Base-by-base conservation (phyloP, 768 basidiomycete species). In the Naematelia encephala region DNA sequence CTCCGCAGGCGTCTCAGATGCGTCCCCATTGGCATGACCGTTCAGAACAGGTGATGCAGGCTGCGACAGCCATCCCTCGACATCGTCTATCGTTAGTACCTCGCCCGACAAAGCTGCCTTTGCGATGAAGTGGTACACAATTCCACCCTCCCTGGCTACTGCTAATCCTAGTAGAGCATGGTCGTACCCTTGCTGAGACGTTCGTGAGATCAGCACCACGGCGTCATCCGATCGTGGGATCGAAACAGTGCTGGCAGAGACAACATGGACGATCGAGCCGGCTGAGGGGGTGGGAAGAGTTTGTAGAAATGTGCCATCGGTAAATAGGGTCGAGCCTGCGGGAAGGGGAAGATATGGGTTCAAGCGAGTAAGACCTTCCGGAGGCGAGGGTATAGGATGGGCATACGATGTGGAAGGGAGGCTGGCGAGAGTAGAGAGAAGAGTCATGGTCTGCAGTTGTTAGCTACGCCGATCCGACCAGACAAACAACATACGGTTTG, bases 111-210 rank as follows among this genome's bases (percentile, higher is more conserved):
- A 76, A 21, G 78, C 73, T 1, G 74, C 74, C 1, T 70, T 77
- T 5, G 80, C 70, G 67, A 87, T 85, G 77, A 91, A 96, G 73
- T 97, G 94, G 23, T 96, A 80, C n/a, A 94, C 89, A 4, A 87
- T 86, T 66, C 84, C 87, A 56, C 81, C 80, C 67, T 88, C 84
- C 34, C 82, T 82, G 0, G 94, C 90, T 51, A 97, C 78, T 44
- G 86, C 84, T 51, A 89, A 86, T 13, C 91, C 90, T 16, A 98
- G 82, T 30, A 97, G 79, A 22, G 91, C 88, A 76, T 97, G 87
- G 72, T 93, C 90, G 67, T 94, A 88, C 2, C 91, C 90, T 70
- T 91, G 83, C 73, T 91, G 88, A 2, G 84, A 75, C 0, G 83
- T 84, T 30, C 84, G 82, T 4, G 91, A 93, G 68, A 93, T 81